These are phyloP conservation scores for Sugiyamaella novakii DNA, from an alignment of 1,139 yeast genomes.

Conservation along the genomic window DNA sequence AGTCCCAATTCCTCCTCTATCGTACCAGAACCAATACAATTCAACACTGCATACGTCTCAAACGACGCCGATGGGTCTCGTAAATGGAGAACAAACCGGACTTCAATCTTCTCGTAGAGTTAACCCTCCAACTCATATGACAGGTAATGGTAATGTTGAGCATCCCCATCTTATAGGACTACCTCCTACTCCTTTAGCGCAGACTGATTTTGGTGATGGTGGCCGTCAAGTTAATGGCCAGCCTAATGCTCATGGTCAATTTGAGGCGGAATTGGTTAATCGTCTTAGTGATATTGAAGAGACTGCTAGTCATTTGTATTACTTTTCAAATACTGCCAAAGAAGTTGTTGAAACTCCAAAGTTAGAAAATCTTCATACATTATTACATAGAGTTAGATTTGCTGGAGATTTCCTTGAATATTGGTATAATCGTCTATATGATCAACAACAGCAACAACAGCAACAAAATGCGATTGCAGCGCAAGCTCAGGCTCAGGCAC, in stretches of 20 bases:
- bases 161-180: background rate
- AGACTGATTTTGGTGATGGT: background rate
- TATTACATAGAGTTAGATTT: constrained; percentile 27
- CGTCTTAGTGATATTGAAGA: constrained; percentile 30
- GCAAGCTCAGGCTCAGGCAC: constrained; percentile 20
- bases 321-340: constrained; percentile 26
- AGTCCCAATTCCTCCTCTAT: background rate
- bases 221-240: too few relatives aligned
- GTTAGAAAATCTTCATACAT: constrained; percentile 28
- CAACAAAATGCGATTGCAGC: constrained; percentile 18
- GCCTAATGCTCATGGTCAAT: too few relatives aligned
- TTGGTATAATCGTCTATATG: constrained; percentile 30
- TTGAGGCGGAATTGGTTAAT: constrained; percentile 19
- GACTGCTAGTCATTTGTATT: constrained; percentile 31
- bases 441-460: constrained; percentile 24
- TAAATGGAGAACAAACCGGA: too few relatives aligned
- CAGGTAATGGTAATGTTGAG: background rate
- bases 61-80: too few relatives aligned
- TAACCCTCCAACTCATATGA: background rate
- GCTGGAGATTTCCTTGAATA: constrained; percentile 30
- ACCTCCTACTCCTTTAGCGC: background rate
- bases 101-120: too few relatives aligned
- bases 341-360: constrained; percentile 23
- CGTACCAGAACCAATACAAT: too few relatives aligned
- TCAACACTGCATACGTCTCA: too few relatives aligned